Conservation (phyloP, 164 flowering plant species). For the Brasenia schreberi region DNA sequence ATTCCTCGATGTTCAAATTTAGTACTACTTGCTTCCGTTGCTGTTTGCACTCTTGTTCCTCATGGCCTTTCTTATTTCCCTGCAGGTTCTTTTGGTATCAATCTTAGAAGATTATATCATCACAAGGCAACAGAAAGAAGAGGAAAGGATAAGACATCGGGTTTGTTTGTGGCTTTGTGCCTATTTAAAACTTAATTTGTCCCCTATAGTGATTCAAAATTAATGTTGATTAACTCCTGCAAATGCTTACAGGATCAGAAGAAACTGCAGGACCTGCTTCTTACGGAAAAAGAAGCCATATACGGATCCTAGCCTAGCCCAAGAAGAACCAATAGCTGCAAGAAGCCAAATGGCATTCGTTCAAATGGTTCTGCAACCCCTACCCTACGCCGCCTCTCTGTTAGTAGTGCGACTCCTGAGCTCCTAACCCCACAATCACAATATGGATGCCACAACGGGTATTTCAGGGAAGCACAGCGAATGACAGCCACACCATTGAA, state of each 20-base stretch:
- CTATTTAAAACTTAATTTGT: too few relatives aligned
- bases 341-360: conserved; percentile 50
- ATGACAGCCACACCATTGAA: conserved; percentile 65
- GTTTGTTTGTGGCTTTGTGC: conserved; percentile 14
- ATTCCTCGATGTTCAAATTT: neutral
- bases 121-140: conserved; percentile 64
- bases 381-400: conserved; percentile 62
- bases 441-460: conserved; percentile 75
- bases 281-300: conserved; percentile 72
- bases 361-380: conserved; percentile 74
- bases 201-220: neutral
- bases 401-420: conserved; percentile 50
- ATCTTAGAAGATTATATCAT: conserved; percentile 73
- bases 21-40: neutral
- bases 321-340: conserved; percentile 56
- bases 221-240: neutral
- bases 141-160: conserved; percentile 61
- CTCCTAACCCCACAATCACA: conserved; percentile 61
- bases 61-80: neutral
- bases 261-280: conserved; percentile 76
- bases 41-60: neutral
- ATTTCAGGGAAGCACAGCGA: conserved; percentile 73
- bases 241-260: conserved; percentile 61
- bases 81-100: conserved; percentile 55
- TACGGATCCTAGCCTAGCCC: conserved; percentile 92